Conservation (phyloP, 768 basidiomycete species). For the Podaxis sp. region DNA sequence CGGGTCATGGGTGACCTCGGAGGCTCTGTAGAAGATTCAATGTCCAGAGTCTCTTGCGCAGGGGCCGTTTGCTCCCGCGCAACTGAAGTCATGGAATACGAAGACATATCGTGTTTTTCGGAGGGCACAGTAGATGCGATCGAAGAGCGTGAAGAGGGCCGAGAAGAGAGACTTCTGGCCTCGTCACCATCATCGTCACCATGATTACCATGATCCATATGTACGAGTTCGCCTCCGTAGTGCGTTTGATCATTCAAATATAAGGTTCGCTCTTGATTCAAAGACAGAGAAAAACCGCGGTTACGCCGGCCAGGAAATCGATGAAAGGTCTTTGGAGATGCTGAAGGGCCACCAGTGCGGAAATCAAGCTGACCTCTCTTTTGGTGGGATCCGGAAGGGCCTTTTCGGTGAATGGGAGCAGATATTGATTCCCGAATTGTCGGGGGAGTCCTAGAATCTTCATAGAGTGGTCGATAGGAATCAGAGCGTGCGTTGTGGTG, state of each 20-base stretch:
- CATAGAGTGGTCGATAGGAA: conserved; percentile 48
- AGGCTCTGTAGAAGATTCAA: not conserved
- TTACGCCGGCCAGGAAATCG: conserved; percentile 4
- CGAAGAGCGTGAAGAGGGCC: conserved; percentile 52
- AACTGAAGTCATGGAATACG: conserved; percentile 13
- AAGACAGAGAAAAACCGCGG: not conserved
- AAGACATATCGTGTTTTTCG: conserved; percentile 26
- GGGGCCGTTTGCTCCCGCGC: not conserved
- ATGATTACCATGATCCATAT: conserved; percentile 17
- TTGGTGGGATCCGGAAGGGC: conserved; percentile 20
- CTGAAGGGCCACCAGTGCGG: not conserved
- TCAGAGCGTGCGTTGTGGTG: conserved; percentile 35
- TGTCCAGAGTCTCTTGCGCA: not conserved
- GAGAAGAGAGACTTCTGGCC: conserved; percentile 23
- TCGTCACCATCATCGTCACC: conserved; percentile 5
- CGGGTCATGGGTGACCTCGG: not conserved
- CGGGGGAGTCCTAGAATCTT: conserved; percentile 26
- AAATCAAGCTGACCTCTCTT: conserved; percentile 15
- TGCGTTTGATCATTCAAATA: not conserved
- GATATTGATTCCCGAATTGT: conserved; percentile 16
- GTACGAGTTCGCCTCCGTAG: not conserved
- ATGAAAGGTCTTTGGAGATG: not conserved
- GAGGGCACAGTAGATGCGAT: conserved; percentile 50
- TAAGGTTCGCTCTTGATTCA: not conserved
- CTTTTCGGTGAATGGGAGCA: conserved; percentile 20